phyloP scores from a whole-genome alignment of 352 stramenopile species.

The Pythium rishiriense region DNA sequence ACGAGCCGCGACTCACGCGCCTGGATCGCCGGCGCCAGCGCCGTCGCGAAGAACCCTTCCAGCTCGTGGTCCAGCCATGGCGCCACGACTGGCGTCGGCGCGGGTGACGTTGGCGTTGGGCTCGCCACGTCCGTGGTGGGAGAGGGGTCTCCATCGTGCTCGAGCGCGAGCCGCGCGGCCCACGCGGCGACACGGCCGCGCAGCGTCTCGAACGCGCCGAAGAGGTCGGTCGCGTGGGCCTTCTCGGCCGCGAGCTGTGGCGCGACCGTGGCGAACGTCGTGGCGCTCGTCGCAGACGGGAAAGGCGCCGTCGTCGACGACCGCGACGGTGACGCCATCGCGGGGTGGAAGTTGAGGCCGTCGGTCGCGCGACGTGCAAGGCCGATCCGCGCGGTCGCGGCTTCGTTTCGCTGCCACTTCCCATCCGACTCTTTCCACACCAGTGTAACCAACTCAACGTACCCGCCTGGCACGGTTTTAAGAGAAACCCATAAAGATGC shows the following conservation, averaged over 20 bases:
- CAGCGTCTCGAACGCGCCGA: conserved; percentile 11
- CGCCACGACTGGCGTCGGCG: not conserved
- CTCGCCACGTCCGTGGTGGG: not conserved
- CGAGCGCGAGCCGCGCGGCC: conserved; percentile 17
- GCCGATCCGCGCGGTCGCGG: conserved; percentile 11
- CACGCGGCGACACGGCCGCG: conserved; percentile 7
- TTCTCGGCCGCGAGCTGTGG: conserved; percentile 9
- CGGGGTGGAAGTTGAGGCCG: not conserved
- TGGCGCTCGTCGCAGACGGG: conserved; percentile 9
- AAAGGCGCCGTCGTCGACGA: not conserved
- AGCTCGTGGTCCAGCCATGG: conserved; percentile 29
- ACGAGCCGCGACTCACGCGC: conserved; percentile 51
- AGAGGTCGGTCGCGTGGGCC: conserved; percentile 16
- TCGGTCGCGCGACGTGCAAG: conserved; percentile 6
- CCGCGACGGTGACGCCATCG: conserved; percentile 3
- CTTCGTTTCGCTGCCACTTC: conserved; percentile 13
- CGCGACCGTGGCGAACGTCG: not conserved
- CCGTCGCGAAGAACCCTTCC: conserved; percentile 43
- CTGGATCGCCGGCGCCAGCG: conserved; percentile 51
- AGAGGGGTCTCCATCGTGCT: not conserved
- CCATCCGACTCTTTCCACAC: conserved; percentile 7
- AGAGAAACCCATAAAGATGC: too few species aligned
- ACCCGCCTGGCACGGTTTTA: not conserved
- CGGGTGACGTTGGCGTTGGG: conserved; percentile 17
- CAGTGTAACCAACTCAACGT: not conserved